A percentile compares a stretch with the other conserved stretches of the same genome.
phyloP scores from a whole-genome alignment of 1,284 basidiomycete species.

The Malassezia dermatis region DNA sequence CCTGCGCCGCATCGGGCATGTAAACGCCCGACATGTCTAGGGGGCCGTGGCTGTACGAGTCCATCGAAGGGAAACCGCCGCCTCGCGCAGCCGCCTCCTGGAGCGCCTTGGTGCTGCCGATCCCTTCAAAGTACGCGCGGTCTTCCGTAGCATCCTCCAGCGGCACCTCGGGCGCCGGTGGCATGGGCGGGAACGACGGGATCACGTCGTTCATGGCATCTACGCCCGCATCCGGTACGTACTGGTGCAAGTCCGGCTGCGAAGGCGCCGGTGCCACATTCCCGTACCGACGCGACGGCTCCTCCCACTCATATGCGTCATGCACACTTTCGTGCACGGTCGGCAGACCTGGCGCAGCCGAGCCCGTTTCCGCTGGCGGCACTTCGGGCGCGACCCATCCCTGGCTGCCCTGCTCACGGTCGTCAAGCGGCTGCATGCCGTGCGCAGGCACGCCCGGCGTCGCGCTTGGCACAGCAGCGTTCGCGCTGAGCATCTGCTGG shows the following conservation, averaged over 20 bases:
- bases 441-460: neutral
- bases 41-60: constrained; percentile 1
- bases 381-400: constrained; percentile 12
- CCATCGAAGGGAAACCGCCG: constrained; percentile 1
- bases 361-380: neutral
- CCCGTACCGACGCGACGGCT: neutral
- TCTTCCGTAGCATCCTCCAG: neutral
- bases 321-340: constrained; percentile 7
- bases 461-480: neutral
- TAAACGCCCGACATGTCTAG: constrained; percentile 3
- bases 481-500: neutral
- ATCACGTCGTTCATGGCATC: constrained; percentile 3
- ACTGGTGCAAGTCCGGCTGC: neutral
- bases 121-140: constrained; percentile 16
- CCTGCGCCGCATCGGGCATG: neutral
- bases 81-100: constrained; percentile 12
- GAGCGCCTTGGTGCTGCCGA: constrained; percentile 17
- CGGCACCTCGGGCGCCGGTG: neutral
- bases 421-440: neutral
- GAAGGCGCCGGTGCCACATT: neutral
- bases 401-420: constrained; percentile 12
- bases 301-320: neutral
- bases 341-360: neutral
- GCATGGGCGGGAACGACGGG: constrained; percentile 12
- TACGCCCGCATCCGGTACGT: neutral